Evolutionary conservation across 495 filamentous ascomycete genomes (phyloP).

Genomic region (Pyrenopolyporus hunteri): DNA sequence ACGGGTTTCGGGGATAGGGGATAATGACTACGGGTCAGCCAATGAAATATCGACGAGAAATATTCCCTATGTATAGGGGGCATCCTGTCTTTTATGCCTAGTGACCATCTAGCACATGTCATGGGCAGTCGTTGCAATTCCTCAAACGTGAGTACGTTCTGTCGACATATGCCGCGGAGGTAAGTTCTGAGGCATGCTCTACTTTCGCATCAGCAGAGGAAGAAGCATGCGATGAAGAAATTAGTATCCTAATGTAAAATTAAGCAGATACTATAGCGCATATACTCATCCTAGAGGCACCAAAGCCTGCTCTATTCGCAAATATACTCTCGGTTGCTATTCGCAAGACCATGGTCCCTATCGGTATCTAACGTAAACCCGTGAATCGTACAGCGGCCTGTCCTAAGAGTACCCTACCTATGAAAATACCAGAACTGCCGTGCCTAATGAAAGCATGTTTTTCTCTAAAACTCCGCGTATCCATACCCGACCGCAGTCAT

Average conservation of each 20-base stretch:
- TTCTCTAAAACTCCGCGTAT: conserved; percentile 22
- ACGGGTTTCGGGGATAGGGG: no score
- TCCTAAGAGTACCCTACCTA: conserved; percentile 6
- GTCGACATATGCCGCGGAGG: no score
- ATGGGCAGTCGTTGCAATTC: no score
- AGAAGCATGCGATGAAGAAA: no score
- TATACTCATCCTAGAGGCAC: not conserved
- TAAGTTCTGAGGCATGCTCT: no score
- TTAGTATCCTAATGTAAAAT: not conserved
- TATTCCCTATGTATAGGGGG: no score
- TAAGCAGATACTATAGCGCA: not conserved
- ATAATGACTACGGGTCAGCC: no score
- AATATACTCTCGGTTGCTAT: conserved; percentile 12
- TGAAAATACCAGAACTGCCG: conserved; percentile 21
- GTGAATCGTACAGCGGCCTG: conserved; percentile 13
- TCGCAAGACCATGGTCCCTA: conserved; percentile 16
- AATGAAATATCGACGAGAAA: no score
- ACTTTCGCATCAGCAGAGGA: no score
- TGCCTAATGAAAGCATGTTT: conserved; percentile 13
- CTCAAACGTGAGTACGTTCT: no score
- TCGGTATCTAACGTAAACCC: conserved; percentile 26
- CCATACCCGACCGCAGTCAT: not conserved
- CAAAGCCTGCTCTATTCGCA: conserved; percentile 11
- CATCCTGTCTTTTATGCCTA: no score
- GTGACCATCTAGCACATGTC: no score